Conservation (phyloP, 2,329 filamentous ascomycete species). For the Trichoderma sp. region DNA sequence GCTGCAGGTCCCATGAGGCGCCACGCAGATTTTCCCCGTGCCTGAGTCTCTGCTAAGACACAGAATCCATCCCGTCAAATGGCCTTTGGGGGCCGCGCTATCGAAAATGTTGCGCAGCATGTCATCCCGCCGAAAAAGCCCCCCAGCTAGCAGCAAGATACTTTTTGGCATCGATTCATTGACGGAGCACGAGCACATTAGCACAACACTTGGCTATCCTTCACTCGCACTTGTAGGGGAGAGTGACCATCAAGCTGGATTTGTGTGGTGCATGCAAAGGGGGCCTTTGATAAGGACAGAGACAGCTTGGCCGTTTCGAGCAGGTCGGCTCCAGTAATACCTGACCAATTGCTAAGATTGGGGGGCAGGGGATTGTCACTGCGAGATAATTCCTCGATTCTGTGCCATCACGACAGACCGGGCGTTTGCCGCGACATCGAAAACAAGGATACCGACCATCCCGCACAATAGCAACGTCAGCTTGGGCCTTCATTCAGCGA, state of each 20-base stretch:
- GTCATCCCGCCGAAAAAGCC: neutral
- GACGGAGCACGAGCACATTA: neutral
- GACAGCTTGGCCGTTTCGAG: neutral
- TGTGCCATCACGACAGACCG: neutral
- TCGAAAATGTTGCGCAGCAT: conserved; percentile 6
- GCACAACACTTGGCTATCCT: neutral
- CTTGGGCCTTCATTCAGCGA: neutral
- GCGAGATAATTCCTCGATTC: neutral
- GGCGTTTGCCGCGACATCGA: neutral
- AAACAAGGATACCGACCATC: neutral
- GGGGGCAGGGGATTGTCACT: neutral
- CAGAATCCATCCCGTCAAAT: neutral
- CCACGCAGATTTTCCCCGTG: conserved; percentile 7
- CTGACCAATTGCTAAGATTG: neutral
- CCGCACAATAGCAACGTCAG: neutral
- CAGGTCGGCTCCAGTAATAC: neutral
- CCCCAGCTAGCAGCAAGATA: neutral
- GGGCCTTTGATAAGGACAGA: neutral
- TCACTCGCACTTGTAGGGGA: neutral
- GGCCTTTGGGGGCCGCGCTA: conserved; percentile 1
- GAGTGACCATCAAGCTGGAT: neutral
- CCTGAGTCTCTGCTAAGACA: neutral
- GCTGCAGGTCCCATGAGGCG: conserved; percentile 1
- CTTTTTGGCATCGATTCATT: neutral
- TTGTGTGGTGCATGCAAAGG: neutral